Evolutionary conservation across 2,329 filamentous ascomycete species (phyloP).

Genomic region (Beauveria bassiana): DNA sequence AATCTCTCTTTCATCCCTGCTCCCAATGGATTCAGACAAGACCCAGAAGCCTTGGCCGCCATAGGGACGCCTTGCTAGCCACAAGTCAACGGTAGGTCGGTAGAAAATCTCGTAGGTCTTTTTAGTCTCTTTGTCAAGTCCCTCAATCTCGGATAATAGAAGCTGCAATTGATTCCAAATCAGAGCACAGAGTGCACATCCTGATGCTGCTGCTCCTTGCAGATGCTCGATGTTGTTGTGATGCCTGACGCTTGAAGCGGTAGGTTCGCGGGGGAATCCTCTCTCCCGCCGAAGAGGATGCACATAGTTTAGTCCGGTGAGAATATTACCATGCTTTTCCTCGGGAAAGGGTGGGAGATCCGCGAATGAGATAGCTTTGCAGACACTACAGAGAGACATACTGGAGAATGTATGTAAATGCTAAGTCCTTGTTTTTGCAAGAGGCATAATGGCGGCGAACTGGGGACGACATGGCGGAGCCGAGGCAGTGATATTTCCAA

Average conservation of each 20-base stretch:
- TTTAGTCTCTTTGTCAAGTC: neutral
- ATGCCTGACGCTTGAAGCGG: neutral
- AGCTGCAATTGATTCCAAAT: neutral
- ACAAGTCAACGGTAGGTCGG: neutral
- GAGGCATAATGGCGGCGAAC: neutral
- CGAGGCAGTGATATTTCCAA: no score
- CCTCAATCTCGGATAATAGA: neutral
- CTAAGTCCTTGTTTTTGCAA: neutral
- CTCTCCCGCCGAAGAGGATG: neutral
- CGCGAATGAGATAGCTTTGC: neutral
- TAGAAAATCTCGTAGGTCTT: neutral
- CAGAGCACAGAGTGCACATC: conserved; percentile 2
- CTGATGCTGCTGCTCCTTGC: neutral
- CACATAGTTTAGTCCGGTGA: neutral
- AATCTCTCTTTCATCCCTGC: neutral
- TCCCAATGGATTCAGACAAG: neutral
- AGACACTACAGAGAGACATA: neutral
- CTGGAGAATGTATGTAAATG: neutral
- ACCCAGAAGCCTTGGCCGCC: conserved; percentile 7
- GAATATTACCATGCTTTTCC: neutral
- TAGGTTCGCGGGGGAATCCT: neutral
- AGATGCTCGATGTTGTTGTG: neutral
- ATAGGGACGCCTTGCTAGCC: neutral
- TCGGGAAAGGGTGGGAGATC: neutral
- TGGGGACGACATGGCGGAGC: no score